Percentiles rank a stretch among this genome's conserved stretches.
Evolutionary conservation across 768 basidiomycete genomes (phyloP).

Genomic region (Auricularia heimuer): DNA sequence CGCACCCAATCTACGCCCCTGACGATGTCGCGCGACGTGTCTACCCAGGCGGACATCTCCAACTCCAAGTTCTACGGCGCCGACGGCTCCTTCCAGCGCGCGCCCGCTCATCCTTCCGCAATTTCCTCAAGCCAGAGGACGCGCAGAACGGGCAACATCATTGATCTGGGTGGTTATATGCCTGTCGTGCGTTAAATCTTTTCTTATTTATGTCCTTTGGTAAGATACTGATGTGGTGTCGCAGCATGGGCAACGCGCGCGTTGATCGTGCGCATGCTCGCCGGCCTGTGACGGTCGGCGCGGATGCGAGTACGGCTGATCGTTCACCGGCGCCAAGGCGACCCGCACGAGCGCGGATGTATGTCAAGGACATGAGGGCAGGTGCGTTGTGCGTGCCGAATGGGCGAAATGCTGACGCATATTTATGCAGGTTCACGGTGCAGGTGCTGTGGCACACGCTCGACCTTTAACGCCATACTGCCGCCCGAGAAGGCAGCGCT

Average conservation of each 20-base stretch:
- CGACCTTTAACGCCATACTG: slow-evolving; percentile 24
- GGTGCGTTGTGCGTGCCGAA: slow-evolving; percentile 3
- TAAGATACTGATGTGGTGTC: slow-evolving; percentile 1
- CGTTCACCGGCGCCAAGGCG: slow-evolving; percentile 26
- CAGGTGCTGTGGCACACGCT: slow-evolving; percentile 34
- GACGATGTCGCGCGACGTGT: too few species aligned
- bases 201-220: too few species aligned
- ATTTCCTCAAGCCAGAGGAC: slow-evolving; percentile 42
- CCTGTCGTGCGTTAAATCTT: slow-evolving; percentile 55
- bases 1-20: too few species aligned
- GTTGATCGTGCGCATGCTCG: slow-evolving; percentile 80
- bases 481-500: slow-evolving; percentile 16
- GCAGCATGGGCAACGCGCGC: slow-evolving; percentile 90
- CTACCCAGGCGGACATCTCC: too few species aligned
- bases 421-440: slow-evolving; percentile 19
- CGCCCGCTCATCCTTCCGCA: slow-evolving; percentile 38
- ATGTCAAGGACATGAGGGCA: slow-evolving; percentile 31
- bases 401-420: too few species aligned
- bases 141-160: too few species aligned
- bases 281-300: slow-evolving; percentile 57
- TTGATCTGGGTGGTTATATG: too few species aligned
- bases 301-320: slow-evolving; percentile 34
- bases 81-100: too few species aligned
- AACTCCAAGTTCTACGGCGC: too few species aligned
- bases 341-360: slow-evolving; percentile 24